Percentiles rank a stretch among this genome's conserved stretches.
Evolutionary conservation across 2,329 filamentous ascomycete species (phyloP).

Genomic region (Beauveria rudraprayagi): DNA sequence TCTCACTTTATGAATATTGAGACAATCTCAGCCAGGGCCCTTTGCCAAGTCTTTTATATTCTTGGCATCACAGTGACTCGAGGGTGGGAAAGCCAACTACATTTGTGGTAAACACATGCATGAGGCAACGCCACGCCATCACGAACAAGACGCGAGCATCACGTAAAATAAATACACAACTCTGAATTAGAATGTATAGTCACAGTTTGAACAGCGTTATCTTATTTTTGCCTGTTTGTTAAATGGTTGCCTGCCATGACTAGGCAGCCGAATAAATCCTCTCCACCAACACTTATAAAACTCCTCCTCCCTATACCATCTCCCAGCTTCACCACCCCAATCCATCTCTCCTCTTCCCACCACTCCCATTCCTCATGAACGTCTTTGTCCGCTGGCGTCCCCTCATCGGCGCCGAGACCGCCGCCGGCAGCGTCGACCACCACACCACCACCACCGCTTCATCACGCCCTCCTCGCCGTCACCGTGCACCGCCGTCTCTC

Average conservation of each 20-base stretch:
- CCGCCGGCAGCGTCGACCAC: background rate
- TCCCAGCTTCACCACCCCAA: background rate
- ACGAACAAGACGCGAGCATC: too few species aligned
- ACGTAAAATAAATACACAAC: too few species aligned
- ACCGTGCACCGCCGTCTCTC: background rate
- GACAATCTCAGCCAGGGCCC: too few species aligned
- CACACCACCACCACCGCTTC: background rate
- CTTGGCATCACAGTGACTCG: too few species aligned
- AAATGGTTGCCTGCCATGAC: background rate
- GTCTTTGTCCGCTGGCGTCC: slow-evolving; percentile 11
- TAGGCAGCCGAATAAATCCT: slow-evolving; percentile 4
- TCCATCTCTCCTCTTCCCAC: background rate
- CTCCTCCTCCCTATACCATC: background rate
- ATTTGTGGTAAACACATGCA: too few species aligned
- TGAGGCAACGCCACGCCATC: too few species aligned
- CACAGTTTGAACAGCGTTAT: too few species aligned
- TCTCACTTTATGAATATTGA: too few species aligned
- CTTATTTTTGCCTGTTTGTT: background rate
- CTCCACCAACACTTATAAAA: background rate
- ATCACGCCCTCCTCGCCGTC: background rate
- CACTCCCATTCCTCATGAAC: background rate
- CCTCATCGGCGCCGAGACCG: background rate
- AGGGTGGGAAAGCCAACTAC: too few species aligned
- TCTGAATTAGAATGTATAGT: too few species aligned
- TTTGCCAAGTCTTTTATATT: too few species aligned